These are phyloP conservation scores for Violaceomyces palustris DNA, from an alignment of 1,284 basidiomycete species.

Conservation along the genomic window DNA sequence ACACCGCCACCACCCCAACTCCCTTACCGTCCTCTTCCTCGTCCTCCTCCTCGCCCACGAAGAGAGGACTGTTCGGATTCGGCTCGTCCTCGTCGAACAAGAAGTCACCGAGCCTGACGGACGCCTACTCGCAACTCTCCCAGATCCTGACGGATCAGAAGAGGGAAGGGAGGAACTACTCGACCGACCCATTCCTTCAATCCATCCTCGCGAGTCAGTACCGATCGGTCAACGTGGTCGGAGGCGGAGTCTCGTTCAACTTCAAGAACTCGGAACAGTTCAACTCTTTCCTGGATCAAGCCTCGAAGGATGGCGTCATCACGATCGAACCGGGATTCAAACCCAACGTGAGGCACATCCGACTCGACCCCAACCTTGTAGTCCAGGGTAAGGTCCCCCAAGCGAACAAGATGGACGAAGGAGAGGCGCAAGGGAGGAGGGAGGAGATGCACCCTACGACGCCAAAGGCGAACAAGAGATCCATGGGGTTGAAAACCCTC, in stretches of 20 bases:
- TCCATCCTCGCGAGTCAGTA: slow-evolving; percentile 11
- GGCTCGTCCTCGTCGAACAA: background rate
- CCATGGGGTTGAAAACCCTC: slow-evolving; percentile 3
- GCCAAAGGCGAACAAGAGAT: background rate
- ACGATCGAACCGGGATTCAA: slow-evolving; percentile 28
- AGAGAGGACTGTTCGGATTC: background rate
- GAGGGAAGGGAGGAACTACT: slow-evolving; percentile 23
- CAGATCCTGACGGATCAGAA: slow-evolving; percentile 23
- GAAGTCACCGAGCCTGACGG: background rate
- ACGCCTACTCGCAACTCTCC: slow-evolving; percentile 12
- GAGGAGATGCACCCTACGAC: background rate
- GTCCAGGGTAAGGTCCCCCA: slow-evolving; percentile 1
- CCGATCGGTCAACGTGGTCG: slow-evolving; percentile 6
- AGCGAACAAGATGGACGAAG: slow-evolving; percentile 4
- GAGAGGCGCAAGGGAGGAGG: background rate
- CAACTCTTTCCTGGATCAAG: slow-evolving; percentile 16
- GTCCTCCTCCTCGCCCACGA: background rate
- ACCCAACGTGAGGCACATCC: slow-evolving; percentile 15
- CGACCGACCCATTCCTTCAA: slow-evolving; percentile 30
- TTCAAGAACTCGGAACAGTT: slow-evolving; percentile 17
- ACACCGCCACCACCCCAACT: slow-evolving; percentile 11
- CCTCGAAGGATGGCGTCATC: slow-evolving; percentile 24
- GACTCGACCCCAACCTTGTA: slow-evolving; percentile 15
- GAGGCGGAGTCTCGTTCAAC: slow-evolving; percentile 2
- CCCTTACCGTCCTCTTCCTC: background rate